Conservation (phyloP, 768 basidiomycete species). For the Hygrocybe coccinea region DNA sequence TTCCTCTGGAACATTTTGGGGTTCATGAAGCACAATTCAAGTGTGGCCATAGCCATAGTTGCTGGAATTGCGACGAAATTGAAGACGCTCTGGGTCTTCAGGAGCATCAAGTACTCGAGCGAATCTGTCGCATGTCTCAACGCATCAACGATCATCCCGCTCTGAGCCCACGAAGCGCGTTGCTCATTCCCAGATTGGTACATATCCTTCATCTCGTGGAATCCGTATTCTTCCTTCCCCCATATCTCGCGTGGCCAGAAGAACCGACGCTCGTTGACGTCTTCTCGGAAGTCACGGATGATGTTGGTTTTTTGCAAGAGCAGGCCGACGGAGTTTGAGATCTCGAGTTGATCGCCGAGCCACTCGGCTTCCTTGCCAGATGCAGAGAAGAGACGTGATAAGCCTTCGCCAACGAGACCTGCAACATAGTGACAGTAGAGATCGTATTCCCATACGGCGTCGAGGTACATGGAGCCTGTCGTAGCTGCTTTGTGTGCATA, state of each 20-base stretch:
- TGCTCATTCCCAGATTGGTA: constrained; percentile 50
- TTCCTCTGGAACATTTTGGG: constrained; percentile 76
- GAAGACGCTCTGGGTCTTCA: constrained; percentile 91
- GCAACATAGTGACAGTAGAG: constrained; percentile 99
- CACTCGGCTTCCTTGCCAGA: constrained; percentile 75
- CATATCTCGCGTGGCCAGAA: constrained; percentile 98
- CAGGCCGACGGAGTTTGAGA: constrained; percentile 93
- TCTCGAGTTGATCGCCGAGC: constrained; percentile 74
- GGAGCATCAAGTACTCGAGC: constrained; percentile 81
- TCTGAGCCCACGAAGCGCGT: constrained; percentile 75
- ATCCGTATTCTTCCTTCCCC: constrained; percentile 59
- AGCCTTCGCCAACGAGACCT: constrained; percentile 93
- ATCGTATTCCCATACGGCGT: constrained; percentile 82
- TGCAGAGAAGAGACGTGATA: constrained; percentile 81
- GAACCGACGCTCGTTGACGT: constrained; percentile 73
- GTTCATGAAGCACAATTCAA: constrained; percentile 93
- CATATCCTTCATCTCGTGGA: constrained; percentile 68
- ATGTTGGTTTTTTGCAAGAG: constrained; percentile 98
- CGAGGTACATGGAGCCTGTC: constrained; percentile 63
- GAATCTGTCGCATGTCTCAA: constrained; percentile 79
- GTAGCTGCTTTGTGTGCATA: constrained; percentile 80
- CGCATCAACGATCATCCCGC: constrained; percentile 85
- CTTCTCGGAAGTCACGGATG: constrained; percentile 91
- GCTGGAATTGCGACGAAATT: constrained; percentile 94
- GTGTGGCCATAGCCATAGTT: constrained; percentile 92